phyloP scores from a whole-genome alignment of 2,329 filamentous ascomycete species.

The Ambrosiella cleistominuta region DNA sequence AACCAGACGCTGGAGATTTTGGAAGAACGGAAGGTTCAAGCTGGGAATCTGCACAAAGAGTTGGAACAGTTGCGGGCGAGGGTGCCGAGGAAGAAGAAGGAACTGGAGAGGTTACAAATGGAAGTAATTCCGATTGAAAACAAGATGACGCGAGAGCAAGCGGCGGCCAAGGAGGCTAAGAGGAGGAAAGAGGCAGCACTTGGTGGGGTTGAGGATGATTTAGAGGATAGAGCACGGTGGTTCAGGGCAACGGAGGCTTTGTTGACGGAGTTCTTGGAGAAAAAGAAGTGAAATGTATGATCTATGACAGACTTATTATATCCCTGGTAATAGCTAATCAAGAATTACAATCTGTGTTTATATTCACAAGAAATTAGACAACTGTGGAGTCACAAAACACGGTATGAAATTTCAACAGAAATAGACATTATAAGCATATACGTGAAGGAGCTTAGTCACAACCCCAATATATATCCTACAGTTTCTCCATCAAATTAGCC shows the following conservation, averaged over 20 bases:
- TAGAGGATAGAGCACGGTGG: slow-evolving; percentile 63
- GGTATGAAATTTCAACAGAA: too few species aligned
- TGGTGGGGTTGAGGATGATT: slow-evolving; percentile 48
- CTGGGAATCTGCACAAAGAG: slow-evolving; percentile 41
- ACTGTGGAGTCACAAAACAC: too few species aligned
- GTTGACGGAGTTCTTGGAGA: slow-evolving; percentile 25
- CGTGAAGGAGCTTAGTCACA: background rate
- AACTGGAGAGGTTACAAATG: slow-evolving; percentile 46
- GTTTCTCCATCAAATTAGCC: slow-evolving; percentile 72
- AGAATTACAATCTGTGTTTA: too few species aligned
- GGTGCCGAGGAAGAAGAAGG: slow-evolving; percentile 46
- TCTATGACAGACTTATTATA: background rate
- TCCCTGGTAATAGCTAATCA: too few species aligned
- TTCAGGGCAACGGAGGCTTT: slow-evolving; percentile 49
- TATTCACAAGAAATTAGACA: too few species aligned
- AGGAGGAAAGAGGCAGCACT: slow-evolving; percentile 48
- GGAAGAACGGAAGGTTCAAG: slow-evolving; percentile 31
- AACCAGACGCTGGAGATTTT: slow-evolving; percentile 38
- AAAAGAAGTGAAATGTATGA: background rate
- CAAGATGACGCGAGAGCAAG: slow-evolving; percentile 45
- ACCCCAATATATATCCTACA: background rate
- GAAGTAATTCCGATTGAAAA: slow-evolving; percentile 53
- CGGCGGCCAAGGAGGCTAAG: slow-evolving; percentile 53
- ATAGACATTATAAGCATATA: background rate
- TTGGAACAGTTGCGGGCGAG: slow-evolving; percentile 44